Base-by-base conservation (phyloP, 2,329 filamentous ascomycete species). In the Exserohilum turcica region DNA sequence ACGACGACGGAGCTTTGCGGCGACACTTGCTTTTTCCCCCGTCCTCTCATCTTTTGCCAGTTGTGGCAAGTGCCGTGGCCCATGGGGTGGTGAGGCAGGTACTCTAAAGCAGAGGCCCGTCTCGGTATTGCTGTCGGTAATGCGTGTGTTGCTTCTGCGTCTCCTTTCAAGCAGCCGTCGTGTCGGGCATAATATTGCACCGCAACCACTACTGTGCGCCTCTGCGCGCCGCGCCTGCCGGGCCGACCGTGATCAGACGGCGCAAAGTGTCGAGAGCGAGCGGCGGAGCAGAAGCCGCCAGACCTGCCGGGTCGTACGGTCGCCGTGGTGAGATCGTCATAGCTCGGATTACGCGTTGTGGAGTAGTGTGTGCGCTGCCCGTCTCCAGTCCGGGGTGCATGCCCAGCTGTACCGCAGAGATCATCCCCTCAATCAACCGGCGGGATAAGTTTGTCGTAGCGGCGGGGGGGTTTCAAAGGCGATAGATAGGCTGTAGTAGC, bases 361-460 rank as follows among this genome's bases (percentile, higher is more conserved):
- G 54, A 56, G 64, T 62, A 59, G 60, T 42, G 42, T 43, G 44
- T 33, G 32, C 37, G 43, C 49, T 43, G 44, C 57, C 58, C 55
- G 52, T 53, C 54, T 65, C 54, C 54, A 63, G 54, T 67, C 64
- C 52, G 64, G 64, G 63, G 64, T 67, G 61, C 64, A 64, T 63
- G 54, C 43, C 43, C 50, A 50, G 49, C 27, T 27, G 52, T 38
- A 50, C 29, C 35, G 38, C 38, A 44, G 31, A 50, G 35, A 45
- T 50, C 40, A 50, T 38, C 53, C 48, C 15, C 15, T 38, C 39
- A 51, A 42, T 44, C 43, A 33, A 42, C 48, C 42, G 48, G 40
- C 44, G 42, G 52, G 43, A 48, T 16, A 50, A 42, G 15, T 40
- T 40, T 40, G 27, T 8, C 16, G 9, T 35, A 16, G 8, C 19